Evolutionary conservation across 176 grass and related monocot species (phyloP), one percentile per base, ranked within the genome.

Genomic region (Pharus latifolius): DNA sequence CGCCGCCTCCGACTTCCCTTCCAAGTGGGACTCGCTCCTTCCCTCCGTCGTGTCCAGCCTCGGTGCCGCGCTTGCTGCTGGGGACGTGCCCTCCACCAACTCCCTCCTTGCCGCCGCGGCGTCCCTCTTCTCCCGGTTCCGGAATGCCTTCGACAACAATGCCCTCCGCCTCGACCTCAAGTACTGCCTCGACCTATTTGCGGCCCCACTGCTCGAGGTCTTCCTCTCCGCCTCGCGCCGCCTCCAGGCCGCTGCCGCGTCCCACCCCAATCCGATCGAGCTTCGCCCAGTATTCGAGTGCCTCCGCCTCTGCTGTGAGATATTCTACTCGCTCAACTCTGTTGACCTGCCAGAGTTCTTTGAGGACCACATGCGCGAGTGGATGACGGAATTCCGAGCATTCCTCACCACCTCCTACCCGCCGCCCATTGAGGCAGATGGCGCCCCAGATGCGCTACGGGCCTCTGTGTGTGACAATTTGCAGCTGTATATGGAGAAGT

Each of bases 401-500:
- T 98, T 90, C 82, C 89, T 98, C 26, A 89, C 83, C 41, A 90
- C 83, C 57, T 60, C 86, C 38, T 97, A 90, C 61, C 53, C 86
- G 1, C 80, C 56, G 10, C 43, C 82, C 2, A 41, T 88, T 1
- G 94, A 97, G 74, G 75, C 86, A 16, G 86, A 92, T 12, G 94
- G 94, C n/a, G 78, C 89, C 16, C 81, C 80, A 0, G 86, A 98
- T 63, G 78, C 86, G 0, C 83, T 93, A 13, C 83, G 89, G 3
- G 74, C 94, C 40, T 82, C 94, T 15, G 76, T 92, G 4, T 98
- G 89, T 60, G 89, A 98, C 69, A 93, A 98, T 49, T 81, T 98
- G 37, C 89, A 98, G 76, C 81, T 98, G 3, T 98, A 98, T 72
- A 93, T 98, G 89, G 89, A 98, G 81, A 93, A 98, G 65, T 92